These are phyloP conservation scores for Solanum arcanum DNA, from an alignment of 257 asterid species.

Conservation along the genomic window DNA sequence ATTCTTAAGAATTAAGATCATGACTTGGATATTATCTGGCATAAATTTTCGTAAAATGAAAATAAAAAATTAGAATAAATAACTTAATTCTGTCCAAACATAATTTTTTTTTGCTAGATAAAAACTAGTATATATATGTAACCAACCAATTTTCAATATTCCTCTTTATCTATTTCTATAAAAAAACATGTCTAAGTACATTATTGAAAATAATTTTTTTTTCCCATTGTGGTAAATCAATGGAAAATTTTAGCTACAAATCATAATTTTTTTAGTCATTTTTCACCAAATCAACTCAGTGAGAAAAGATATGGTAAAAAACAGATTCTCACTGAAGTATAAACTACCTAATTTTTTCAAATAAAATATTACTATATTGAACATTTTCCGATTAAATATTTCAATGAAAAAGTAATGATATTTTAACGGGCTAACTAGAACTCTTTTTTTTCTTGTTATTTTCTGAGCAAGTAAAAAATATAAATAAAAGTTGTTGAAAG, in stretches of 20 bases:
- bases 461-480: not conserved
- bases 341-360: not conserved
- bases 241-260: too few relatives aligned
- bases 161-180: not conserved
- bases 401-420: not conserved
- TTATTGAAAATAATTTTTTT: too few relatives aligned
- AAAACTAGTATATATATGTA: not conserved
- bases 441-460: not conserved
- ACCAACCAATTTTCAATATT: too few relatives aligned
- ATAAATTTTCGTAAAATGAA: not conserved
- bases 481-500: not conserved
- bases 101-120: not conserved
- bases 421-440: not conserved
- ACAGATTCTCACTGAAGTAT: too few relatives aligned
- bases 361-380: not conserved
- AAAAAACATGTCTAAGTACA: not conserved
- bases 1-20: not conserved
- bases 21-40: not conserved
- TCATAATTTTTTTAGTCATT: not conserved
- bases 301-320: too few relatives aligned
- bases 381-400: accelerated
- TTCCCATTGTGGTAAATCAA: not conserved
- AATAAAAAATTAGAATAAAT: not conserved
- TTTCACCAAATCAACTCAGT: not conserved
- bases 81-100: not conserved